A percentile compares a stretch with the other conserved stretches of the same genome.
phyloP scores from a whole-genome alignment of 1,284 basidiomycete genomes.

The Cryptococcus sp. region DNA sequence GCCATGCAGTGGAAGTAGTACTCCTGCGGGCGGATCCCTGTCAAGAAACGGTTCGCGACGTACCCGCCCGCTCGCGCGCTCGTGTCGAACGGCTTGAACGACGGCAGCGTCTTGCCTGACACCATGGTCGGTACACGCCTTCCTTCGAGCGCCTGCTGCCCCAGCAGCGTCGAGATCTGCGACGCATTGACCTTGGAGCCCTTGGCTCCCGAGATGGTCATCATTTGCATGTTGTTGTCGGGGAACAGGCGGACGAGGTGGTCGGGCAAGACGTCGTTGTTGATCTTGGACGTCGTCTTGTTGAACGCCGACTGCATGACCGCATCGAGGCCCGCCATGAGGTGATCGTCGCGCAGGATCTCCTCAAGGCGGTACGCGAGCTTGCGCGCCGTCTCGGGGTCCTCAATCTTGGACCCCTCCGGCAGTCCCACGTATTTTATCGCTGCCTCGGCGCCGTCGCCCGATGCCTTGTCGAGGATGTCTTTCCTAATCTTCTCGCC shows the following conservation, averaged over 20 bases:
- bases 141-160: conserved; percentile 97
- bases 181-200: conserved; percentile 96
- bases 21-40: conserved; percentile 96
- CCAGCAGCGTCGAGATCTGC: conserved; percentile 94
- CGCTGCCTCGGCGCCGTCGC: conserved; percentile 79
- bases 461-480: conserved; percentile 66
- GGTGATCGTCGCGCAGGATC: conserved; percentile 92
- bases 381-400: conserved; percentile 53
- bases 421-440: conserved; percentile 60
- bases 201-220: conserved; percentile 98
- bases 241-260: conserved; percentile 91
- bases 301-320: conserved; percentile 89
- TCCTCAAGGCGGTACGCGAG: conserved; percentile 69
- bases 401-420: conserved; percentile 73
- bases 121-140: conserved; percentile 99
- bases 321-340: conserved; percentile 93
- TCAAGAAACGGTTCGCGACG: conserved; percentile 98
- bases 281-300: conserved; percentile 81
- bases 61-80: conserved; percentile 98
- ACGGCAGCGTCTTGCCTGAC: conserved; percentile 95
- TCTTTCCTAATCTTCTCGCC: conserved; percentile 71
- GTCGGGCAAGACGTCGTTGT: conserved; percentile 83
- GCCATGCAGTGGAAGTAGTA: conserved; percentile 99
- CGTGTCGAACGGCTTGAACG: conserved; percentile 96
- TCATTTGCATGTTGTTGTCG: conserved; percentile 98